These are phyloP conservation scores for Microcyclosporella mali DNA, from an alignment of 2,329 filamentous ascomycete species.

Conservation along the genomic window DNA sequence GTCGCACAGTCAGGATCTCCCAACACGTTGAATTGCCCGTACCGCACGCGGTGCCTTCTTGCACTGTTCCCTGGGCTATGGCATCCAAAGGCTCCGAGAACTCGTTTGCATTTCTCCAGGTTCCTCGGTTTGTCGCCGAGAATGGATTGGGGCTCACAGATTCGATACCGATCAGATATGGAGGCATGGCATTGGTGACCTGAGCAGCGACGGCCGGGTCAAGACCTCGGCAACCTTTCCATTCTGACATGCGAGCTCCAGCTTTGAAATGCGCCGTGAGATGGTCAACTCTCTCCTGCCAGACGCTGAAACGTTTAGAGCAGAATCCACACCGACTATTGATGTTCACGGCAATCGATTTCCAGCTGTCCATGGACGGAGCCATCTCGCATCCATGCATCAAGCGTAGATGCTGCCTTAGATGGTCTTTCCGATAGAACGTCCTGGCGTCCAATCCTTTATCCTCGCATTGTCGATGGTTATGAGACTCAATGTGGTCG, in stretches of 20 bases:
- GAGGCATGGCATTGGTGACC: constrained; percentile 48
- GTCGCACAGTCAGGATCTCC: constrained; percentile 44
- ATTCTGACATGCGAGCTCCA: constrained; percentile 48
- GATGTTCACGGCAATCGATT: constrained; percentile 49
- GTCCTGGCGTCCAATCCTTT: constrained; percentile 57
- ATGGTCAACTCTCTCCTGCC: constrained; percentile 49
- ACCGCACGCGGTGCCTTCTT: constrained; percentile 1
- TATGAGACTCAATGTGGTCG: constrained; percentile 55
- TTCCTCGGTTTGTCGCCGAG: constrained; percentile 34
- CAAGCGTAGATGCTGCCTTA: constrained; percentile 55
- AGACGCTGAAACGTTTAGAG: constrained; percentile 40
- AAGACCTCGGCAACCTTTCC: constrained; percentile 51
- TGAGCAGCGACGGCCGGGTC: constrained; percentile 43
- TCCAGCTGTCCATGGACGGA: constrained; percentile 60
- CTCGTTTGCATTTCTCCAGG: constrained; percentile 14
- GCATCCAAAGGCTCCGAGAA: not conserved
- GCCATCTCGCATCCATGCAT: constrained; percentile 58
- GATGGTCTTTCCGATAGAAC: constrained; percentile 58
- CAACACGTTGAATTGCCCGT: constrained; percentile 37
- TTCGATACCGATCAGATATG: constrained; percentile 47
- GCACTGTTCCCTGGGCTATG: not conserved
- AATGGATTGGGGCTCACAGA: constrained; percentile 42
- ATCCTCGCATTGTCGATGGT: constrained; percentile 60
- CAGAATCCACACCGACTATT: constrained; percentile 53
- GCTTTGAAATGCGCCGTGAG: constrained; percentile 51